phyloP scores from a whole-genome alignment of 176 grass and related monocot species.

The Musa troglodytarum region DNA sequence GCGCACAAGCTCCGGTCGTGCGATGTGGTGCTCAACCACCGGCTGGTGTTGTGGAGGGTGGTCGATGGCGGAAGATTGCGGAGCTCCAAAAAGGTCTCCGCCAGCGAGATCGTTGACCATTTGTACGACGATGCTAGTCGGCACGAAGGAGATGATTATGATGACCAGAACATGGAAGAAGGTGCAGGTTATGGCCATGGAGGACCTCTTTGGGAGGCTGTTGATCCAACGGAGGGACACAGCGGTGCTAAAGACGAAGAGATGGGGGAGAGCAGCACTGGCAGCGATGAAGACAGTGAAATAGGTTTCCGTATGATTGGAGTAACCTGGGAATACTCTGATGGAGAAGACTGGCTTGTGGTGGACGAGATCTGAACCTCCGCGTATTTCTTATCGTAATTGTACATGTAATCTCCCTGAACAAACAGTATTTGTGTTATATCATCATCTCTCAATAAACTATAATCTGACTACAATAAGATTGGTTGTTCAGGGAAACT shows the following conservation, averaged over 20 bases:
- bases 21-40: conserved; percentile 80
- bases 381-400: not conserved
- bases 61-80: conserved; percentile 21
- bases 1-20: conserved; percentile 54
- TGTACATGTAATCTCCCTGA: no score
- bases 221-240: not conserved
- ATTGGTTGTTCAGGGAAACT: no score
- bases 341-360: conserved; percentile 88
- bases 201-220: not conserved
- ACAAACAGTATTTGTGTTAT: no score
- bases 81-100: conserved; percentile 41
- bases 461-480: no score
- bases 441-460: no score
- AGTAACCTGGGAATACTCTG: conserved; percentile 53
- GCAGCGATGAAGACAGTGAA: conserved; percentile 27
- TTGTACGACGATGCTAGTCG: conserved; percentile 30
- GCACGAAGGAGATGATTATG: not conserved
- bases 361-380: conserved; percentile 62
- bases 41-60: conserved; percentile 62
- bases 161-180: not conserved
- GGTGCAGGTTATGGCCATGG: conserved; percentile 5
- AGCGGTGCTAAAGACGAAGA: not conserved
- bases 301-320: conserved; percentile 72
- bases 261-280: not conserved
- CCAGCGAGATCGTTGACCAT: conserved; percentile 42